Conservation (phyloP, 352 stramenopile genomes). For the Phytophthora pini region DNA sequence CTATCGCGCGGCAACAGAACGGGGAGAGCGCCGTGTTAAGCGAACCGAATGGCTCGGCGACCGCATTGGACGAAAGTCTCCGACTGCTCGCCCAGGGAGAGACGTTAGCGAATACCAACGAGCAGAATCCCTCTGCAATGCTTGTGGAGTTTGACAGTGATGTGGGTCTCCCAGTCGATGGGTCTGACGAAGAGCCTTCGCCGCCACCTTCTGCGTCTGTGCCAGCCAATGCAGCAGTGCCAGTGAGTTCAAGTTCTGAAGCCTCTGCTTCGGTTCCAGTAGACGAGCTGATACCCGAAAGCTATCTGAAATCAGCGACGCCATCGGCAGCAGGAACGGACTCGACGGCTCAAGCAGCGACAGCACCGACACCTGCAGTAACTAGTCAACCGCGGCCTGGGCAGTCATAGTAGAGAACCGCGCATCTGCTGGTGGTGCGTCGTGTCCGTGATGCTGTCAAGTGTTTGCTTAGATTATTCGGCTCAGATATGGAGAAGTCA, state of each 20-base stretch:
- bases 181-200: slow-evolving; percentile 28
- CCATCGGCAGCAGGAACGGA: slow-evolving; percentile 18
- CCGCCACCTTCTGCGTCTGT: slow-evolving; percentile 10
- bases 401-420: slow-evolving; percentile 34
- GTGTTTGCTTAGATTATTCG: slow-evolving; percentile 38
- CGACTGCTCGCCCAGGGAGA: slow-evolving; percentile 33
- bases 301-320: slow-evolving; percentile 38
- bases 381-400: slow-evolving; percentile 18
- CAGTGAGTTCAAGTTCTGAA: slow-evolving; percentile 22
- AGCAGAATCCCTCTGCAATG: slow-evolving; percentile 19
- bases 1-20: slow-evolving; percentile 67
- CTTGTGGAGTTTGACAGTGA: slow-evolving; percentile 37
- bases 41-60: slow-evolving; percentile 36
- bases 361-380: slow-evolving; percentile 17
- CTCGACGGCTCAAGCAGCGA: slow-evolving; percentile 15
- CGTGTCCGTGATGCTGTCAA: slow-evolving; percentile 26
- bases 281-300: slow-evolving; percentile 41
- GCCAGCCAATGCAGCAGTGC: not conserved
- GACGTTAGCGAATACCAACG: slow-evolving; percentile 15
- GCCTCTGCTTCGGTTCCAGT: slow-evolving; percentile 18
- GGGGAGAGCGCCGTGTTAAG: slow-evolving; percentile 36
- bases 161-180: slow-evolving; percentile 34
- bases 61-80: slow-evolving; percentile 37
- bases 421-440: slow-evolving; percentile 25
- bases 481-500: slow-evolving; percentile 25